Conservation (phyloP, 148 eudicot species). For the Chenopodium album region DNA sequence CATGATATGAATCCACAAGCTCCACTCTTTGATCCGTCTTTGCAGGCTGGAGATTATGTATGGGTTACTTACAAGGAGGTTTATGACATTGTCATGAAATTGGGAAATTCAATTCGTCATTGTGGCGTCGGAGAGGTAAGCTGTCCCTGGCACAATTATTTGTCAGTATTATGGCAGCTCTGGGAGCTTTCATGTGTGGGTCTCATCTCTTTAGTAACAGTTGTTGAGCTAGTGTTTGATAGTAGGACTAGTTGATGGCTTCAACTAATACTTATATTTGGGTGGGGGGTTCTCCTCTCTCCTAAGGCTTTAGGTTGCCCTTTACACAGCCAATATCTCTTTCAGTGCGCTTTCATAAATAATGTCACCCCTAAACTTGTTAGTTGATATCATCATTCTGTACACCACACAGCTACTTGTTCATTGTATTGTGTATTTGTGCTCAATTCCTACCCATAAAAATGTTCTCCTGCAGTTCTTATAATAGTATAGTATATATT, state of each 20-base stretch:
- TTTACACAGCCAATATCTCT: background rate
- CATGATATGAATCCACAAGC: background rate
- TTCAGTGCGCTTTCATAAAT: background rate
- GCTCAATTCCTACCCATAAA: background rate
- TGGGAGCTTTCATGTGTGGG: background rate
- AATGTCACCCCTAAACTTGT: background rate
- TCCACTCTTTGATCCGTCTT: constrained; percentile 22
- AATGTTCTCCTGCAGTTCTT: background rate
- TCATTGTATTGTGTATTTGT: background rate
- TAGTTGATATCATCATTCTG: background rate
- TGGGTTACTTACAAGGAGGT: constrained; percentile 93
- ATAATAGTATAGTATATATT: constrained; percentile 7
- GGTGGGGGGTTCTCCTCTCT: background rate
- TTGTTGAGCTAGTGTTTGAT: background rate
- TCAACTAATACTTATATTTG: background rate
- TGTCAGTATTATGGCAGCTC: background rate
- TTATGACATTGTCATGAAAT: constrained; percentile 64
- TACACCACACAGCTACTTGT: background rate
- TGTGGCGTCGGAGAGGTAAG: constrained; percentile 75
- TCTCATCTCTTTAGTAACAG: background rate
- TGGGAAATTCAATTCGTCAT: constrained; percentile 85
- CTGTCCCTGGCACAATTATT: background rate
- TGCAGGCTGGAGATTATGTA: constrained; percentile 77
- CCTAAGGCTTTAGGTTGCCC: background rate
- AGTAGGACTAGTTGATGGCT: background rate